Percentiles rank a stretch among this genome's conserved stretches.
Evolutionary conservation across 768 basidiomycete genomes (phyloP).

Genomic region (Russula foetens): DNA sequence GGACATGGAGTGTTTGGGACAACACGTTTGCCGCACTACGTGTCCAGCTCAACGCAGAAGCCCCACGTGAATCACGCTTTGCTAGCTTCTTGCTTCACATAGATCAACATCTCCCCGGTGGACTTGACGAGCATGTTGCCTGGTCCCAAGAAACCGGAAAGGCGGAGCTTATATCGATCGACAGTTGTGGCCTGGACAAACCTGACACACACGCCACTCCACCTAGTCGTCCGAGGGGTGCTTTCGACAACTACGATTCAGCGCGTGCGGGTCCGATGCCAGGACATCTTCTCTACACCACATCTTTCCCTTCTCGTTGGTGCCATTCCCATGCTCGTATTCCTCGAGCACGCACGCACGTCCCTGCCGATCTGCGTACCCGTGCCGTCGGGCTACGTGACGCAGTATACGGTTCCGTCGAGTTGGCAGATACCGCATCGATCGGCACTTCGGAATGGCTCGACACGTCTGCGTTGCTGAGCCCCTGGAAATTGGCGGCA

Average conservation of each 20-base stretch:
- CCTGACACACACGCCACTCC: slow-evolving; percentile 51
- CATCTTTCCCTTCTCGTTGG: slow-evolving; percentile 57
- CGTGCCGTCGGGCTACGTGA: slow-evolving; percentile 46
- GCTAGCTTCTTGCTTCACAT: slow-evolving; percentile 64
- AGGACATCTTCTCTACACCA: slow-evolving; percentile 56
- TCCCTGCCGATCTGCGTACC: slow-evolving; percentile 43
- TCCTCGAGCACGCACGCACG: slow-evolving; percentile 54
- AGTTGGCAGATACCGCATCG: slow-evolving; percentile 40
- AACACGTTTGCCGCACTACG: slow-evolving; percentile 69
- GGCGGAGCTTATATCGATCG: slow-evolving; percentile 52
- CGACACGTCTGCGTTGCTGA: slow-evolving; percentile 55
- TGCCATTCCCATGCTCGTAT: slow-evolving; percentile 61
- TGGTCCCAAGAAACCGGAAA: slow-evolving; percentile 70
- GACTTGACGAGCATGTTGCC: slow-evolving; percentile 62
- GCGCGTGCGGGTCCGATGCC: slow-evolving; percentile 58
- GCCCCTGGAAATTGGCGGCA: slow-evolving; percentile 78
- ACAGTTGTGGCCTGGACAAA: slow-evolving; percentile 59
- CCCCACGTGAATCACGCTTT: slow-evolving; percentile 54
- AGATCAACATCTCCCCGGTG: slow-evolving; percentile 67
- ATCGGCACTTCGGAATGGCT: slow-evolving; percentile 51
- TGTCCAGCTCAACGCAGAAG: slow-evolving; percentile 43
- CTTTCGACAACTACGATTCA: slow-evolving; percentile 70
- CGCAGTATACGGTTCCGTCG: slow-evolving; percentile 49
- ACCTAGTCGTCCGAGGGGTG: slow-evolving; percentile 58
- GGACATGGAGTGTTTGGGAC: slow-evolving; percentile 83